These are phyloP conservation scores for Gossypium australe DNA, from an alignment of 345 rosid species.

Conservation along the genomic window DNA sequence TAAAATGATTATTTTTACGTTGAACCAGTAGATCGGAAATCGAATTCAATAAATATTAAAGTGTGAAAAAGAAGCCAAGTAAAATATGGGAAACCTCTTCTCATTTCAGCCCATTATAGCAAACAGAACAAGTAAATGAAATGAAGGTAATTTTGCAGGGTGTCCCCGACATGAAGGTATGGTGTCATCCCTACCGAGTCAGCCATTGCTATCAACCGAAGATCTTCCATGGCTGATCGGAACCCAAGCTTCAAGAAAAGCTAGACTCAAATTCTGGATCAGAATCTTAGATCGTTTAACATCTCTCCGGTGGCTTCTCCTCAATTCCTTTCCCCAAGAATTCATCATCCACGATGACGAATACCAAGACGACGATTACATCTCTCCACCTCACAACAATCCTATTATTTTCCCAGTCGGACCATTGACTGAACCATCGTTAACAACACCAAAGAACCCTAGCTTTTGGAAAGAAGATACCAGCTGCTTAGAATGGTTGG, in stretches of 20 bases:
- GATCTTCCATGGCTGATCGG: slow-evolving; percentile 88
- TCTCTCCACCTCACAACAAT: neutral
- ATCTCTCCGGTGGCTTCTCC: slow-evolving; percentile 50
- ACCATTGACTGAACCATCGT: slow-evolving; percentile 29
- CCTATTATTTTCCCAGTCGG: slow-evolving; percentile 42
- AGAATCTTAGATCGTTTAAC: slow-evolving; percentile 45
- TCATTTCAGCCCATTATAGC: too few relatives aligned
- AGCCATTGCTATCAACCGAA: slow-evolving; percentile 41
- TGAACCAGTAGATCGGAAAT: too few relatives aligned
- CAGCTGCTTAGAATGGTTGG: slow-evolving; percentile 61
- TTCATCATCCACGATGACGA: neutral
- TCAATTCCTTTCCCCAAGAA: slow-evolving; percentile 59
- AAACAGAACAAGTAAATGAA: too few relatives aligned
- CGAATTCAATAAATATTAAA: too few relatives aligned
- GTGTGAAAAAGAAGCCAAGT: too few relatives aligned
- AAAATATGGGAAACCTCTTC: too few relatives aligned
- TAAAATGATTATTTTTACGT: too few relatives aligned
- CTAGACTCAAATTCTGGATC: slow-evolving; percentile 73
- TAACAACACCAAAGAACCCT: slow-evolving; percentile 26
- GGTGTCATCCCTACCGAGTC: slow-evolving; percentile 23
- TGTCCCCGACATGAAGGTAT: slow-evolving; percentile 35
- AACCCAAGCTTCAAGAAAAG: slow-evolving; percentile 38
- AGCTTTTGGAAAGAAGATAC: slow-evolving; percentile 64
- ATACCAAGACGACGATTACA: neutral
- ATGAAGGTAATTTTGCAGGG: slow-evolving; percentile 29